Conservation (phyloP, 345 rosid genomes). For the Eucalyptus pauciflora region DNA sequence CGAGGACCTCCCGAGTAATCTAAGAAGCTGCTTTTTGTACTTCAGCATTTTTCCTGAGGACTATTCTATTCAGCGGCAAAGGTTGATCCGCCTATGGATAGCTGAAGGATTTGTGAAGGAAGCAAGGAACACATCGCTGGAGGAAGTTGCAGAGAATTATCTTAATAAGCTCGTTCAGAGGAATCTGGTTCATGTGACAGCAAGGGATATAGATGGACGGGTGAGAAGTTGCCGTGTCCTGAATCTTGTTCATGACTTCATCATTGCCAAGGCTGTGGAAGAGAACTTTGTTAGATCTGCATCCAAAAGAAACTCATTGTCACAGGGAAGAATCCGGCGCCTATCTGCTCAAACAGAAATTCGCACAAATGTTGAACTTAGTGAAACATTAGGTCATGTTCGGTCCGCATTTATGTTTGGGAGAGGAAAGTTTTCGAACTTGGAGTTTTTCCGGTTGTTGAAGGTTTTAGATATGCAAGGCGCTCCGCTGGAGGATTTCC, state of each 20-base stretch:
- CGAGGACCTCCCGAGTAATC: neutral
- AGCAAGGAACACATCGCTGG: neutral
- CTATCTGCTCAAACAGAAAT: neutral
- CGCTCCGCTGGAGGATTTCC: neutral
- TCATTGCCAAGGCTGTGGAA: neutral
- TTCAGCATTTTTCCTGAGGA: conserved; percentile 8
- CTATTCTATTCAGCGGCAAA: neutral
- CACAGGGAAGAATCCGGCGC: neutral
- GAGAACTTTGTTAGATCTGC: neutral
- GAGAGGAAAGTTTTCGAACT: neutral
- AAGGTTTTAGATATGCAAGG: neutral
- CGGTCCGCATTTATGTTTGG: neutral
- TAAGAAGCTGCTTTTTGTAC: conserved; percentile 1
- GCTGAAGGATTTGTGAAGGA: conserved; percentile 5
- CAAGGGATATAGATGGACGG: neutral
- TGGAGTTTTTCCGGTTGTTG: neutral
- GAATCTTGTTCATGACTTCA: neutral
- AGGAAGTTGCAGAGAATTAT: neutral
- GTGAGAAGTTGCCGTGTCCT: neutral
- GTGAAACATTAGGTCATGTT: neutral
- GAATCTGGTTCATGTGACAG: neutral
- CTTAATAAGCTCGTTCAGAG: conserved; percentile 1
- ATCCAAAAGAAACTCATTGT: neutral
- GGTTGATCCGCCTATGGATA: conserved; percentile 1
- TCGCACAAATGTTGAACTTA: no score